phyloP scores from a whole-genome alignment of 345 rosid species.

The Jatropha curcas region DNA sequence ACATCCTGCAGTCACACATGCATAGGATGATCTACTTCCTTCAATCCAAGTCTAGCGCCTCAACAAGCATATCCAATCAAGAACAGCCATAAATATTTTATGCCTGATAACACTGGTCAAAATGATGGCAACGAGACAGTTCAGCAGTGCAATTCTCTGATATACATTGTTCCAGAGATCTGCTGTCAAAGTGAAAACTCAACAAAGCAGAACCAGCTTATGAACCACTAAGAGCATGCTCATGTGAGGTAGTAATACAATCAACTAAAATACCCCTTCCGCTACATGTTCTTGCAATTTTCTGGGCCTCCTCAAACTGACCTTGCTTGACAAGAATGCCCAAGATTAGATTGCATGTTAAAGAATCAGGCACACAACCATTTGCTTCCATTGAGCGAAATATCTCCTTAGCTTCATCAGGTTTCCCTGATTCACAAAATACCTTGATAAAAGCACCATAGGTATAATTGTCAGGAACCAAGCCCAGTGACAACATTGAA shows the following conservation, averaged over 20 bases:
- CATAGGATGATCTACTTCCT: not conserved
- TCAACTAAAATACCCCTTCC: constrained; percentile 30
- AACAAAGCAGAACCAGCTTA: constrained; percentile 3
- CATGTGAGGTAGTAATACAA: constrained; percentile 9
- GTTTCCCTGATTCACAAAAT: constrained; percentile 50
- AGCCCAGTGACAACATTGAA: constrained; percentile 51
- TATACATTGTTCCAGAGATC: constrained; percentile 1
- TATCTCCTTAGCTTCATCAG: constrained; percentile 59
- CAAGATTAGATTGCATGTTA: constrained; percentile 45
- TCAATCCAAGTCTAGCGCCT: constrained; percentile 8
- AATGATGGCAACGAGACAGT: not conserved
- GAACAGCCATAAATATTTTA: not conserved
- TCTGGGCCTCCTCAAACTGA: constrained; percentile 32
- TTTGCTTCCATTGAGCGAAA: constrained; percentile 56
- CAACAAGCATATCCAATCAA: not conserved
- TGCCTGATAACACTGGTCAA: not conserved
- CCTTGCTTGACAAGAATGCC: constrained; percentile 30
- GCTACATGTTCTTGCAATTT: constrained; percentile 23
- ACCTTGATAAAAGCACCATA: constrained; percentile 55
- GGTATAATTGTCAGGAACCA: constrained; percentile 68
- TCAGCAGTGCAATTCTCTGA: not conserved
- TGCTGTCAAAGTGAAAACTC: constrained; percentile 7
- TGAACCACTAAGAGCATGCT: constrained; percentile 9
- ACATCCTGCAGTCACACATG: too few relatives aligned
- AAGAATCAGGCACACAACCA: constrained; percentile 62